A percentile compares a stretch with the other conserved stretches of the same genome.
These are phyloP conservation scores for Colletotrichum cereale DNA, from an alignment of 2,329 filamentous ascomycete species.

Conservation along the genomic window DNA sequence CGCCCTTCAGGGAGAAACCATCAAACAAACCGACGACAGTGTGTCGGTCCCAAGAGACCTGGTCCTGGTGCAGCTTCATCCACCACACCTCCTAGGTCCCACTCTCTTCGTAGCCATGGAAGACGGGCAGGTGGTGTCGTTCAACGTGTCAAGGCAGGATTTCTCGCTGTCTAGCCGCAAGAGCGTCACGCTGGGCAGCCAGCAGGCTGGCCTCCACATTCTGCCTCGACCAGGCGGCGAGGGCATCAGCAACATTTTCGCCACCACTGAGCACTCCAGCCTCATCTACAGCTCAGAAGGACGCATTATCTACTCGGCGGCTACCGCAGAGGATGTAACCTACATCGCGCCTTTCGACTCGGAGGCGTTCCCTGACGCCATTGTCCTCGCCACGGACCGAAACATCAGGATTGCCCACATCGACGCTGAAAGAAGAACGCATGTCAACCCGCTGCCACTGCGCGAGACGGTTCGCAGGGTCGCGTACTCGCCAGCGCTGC, in stretches of 20 bases:
- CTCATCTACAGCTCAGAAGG: slow-evolving; percentile 92
- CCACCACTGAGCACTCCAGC: slow-evolving; percentile 93
- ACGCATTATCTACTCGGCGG: slow-evolving; percentile 90
- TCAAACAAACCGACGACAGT: slow-evolving; percentile 72
- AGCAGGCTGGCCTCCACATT: slow-evolving; percentile 84
- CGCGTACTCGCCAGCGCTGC: slow-evolving; percentile 83
- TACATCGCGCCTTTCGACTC: slow-evolving; percentile 87
- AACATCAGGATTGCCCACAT: slow-evolving; percentile 85
- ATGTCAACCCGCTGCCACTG: slow-evolving; percentile 84
- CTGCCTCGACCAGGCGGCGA: slow-evolving; percentile 72
- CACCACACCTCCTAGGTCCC: slow-evolving; percentile 66
- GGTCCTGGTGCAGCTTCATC: slow-evolving; percentile 82
- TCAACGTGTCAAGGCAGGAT: slow-evolving; percentile 74
- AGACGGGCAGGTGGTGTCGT: slow-evolving; percentile 91
- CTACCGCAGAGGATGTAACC: slow-evolving; percentile 88
- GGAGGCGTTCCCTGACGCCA: slow-evolving; percentile 82
- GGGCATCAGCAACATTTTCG: slow-evolving; percentile 84
- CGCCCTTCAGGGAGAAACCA: slow-evolving; percentile 72
- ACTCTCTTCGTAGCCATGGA: slow-evolving; percentile 92
- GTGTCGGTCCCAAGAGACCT: slow-evolving; percentile 87
- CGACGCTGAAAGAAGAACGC: slow-evolving; percentile 87
- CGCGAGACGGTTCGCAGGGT: slow-evolving; percentile 87
- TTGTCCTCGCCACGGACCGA: slow-evolving; percentile 82
- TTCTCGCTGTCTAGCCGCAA: slow-evolving; percentile 79
- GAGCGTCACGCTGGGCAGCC: slow-evolving; percentile 86